These are phyloP conservation scores for Phanerodontia chrysosporium DNA, from an alignment of 768 basidiomycete species.

Conservation along the genomic window DNA sequence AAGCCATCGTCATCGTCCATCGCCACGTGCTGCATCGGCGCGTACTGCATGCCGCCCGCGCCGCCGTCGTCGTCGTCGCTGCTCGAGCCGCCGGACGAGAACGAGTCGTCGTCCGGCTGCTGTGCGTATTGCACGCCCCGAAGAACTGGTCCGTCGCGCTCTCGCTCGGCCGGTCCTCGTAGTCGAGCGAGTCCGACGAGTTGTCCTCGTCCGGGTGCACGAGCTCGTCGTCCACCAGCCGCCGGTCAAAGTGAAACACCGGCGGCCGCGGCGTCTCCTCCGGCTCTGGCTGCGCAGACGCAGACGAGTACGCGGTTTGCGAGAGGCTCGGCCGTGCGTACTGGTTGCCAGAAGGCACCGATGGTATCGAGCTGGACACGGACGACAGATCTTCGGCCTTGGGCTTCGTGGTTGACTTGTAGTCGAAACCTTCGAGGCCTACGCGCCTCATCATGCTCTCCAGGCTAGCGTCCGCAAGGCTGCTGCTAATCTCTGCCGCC, in stretches of 20 bases:
- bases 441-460: slow-evolving; percentile 69
- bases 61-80: slow-evolving; percentile 53
- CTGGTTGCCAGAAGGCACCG: background rate
- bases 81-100: slow-evolving; percentile 39
- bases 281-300: background rate
- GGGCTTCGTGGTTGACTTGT: background rate
- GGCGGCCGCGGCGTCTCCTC: slow-evolving; percentile 23
- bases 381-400: background rate
- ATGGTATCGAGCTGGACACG: background rate
- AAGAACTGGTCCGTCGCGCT: slow-evolving; percentile 73
- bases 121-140: slow-evolving; percentile 41
- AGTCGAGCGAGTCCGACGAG: slow-evolving; percentile 40
- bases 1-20: slow-evolving; percentile 35
- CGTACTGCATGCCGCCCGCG: slow-evolving; percentile 37
- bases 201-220: slow-evolving; percentile 47
- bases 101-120: slow-evolving; percentile 34
- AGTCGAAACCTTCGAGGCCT: slow-evolving; percentile 34
- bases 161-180: slow-evolving; percentile 46
- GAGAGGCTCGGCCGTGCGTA: background rate
- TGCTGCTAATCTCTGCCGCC: slow-evolving; percentile 33
- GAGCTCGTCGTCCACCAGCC: slow-evolving; percentile 21
- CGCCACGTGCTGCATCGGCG: slow-evolving; percentile 34
- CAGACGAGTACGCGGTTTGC: background rate
- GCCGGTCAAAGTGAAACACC: slow-evolving; percentile 20
- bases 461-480: slow-evolving; percentile 52